These are phyloP conservation scores for Camellia oleifera DNA, from an alignment of 179 eudicot genomes.

Conservation along the genomic window DNA sequence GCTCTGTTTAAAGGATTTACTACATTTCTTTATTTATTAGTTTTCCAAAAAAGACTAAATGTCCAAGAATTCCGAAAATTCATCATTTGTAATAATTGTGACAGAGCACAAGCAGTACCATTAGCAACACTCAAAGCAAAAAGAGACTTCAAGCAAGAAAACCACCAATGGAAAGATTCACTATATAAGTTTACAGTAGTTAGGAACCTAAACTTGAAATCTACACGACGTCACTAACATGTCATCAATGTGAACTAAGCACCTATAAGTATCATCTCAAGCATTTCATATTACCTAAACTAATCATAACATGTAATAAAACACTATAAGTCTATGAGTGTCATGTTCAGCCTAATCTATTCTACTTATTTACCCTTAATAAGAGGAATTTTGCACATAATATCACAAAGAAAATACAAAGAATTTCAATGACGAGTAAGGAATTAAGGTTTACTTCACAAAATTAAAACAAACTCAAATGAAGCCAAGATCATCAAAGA, in stretches of 20 bases:
- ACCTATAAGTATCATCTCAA: not conserved
- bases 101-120: not conserved
- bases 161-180: not conserved
- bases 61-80: constrained; percentile 1
- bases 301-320: not conserved
- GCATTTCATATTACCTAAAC: too few relatives aligned
- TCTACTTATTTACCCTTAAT: not conserved
- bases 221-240: not conserved
- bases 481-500: not conserved
- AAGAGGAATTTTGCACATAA: not conserved
- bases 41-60: not conserved
- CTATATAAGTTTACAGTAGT: not conserved
- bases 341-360: not conserved
- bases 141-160: too few relatives aligned
- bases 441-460: not conserved
- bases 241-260: not conserved
- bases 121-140: not conserved
- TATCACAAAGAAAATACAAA: not conserved
- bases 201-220: not conserved
- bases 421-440: not conserved
- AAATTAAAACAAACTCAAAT: not conserved
- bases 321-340: not conserved
- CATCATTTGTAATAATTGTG: not conserved
- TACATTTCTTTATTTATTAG: not conserved
- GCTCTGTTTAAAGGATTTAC: not conserved